A percentile compares a stretch with the other conserved stretches of the same genome.
Evolutionary conservation across 2,329 filamentous ascomycete species (phyloP).

Genomic region (Aspergillus oerlinghausenensis): DNA sequence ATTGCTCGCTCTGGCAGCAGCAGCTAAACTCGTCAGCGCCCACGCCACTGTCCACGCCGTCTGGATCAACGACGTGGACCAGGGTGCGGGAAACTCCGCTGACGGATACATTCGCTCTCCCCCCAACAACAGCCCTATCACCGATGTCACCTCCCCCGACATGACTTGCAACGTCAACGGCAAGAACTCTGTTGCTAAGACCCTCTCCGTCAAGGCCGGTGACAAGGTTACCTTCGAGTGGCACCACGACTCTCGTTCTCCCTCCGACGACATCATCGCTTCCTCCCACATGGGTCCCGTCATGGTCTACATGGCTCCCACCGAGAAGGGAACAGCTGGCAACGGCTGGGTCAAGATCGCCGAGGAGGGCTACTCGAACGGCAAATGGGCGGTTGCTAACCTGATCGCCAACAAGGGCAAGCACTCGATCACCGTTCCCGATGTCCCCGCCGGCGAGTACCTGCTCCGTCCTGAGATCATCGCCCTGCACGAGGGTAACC

Average conservation of each 20-base stretch:
- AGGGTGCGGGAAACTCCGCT: constrained; percentile 15
- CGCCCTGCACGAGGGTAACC: constrained; percentile 17
- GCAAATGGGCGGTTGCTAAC: constrained; percentile 16
- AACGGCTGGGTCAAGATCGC: constrained; percentile 20
- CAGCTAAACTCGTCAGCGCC: constrained; percentile 15
- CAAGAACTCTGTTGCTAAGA: constrained; percentile 11
- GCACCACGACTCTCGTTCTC: constrained; percentile 16
- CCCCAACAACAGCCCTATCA: constrained; percentile 19
- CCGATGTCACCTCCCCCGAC: constrained; percentile 18
- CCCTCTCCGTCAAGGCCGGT: constrained; percentile 15
- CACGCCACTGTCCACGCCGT: constrained; percentile 19
- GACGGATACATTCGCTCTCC: constrained; percentile 18
- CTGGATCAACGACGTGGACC: constrained; percentile 21
- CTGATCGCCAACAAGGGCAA: constrained; percentile 18
- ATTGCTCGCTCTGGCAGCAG: constrained; percentile 22
- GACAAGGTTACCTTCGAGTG: constrained; percentile 22
- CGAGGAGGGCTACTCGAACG: constrained; percentile 17
- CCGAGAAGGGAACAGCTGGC: constrained; percentile 14
- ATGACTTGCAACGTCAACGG: constrained; percentile 21
- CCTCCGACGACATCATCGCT: constrained; percentile 20
- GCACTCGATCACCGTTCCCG: constrained; percentile 19
- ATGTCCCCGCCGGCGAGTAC: constrained; percentile 19
- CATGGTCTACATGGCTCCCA: constrained; percentile 19
- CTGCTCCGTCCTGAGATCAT: constrained; percentile 22
- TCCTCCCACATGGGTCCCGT: constrained; percentile 17